phyloP scores from a whole-genome alignment of 169 alveolate genomes.

The Cystoisospora suis region DNA sequence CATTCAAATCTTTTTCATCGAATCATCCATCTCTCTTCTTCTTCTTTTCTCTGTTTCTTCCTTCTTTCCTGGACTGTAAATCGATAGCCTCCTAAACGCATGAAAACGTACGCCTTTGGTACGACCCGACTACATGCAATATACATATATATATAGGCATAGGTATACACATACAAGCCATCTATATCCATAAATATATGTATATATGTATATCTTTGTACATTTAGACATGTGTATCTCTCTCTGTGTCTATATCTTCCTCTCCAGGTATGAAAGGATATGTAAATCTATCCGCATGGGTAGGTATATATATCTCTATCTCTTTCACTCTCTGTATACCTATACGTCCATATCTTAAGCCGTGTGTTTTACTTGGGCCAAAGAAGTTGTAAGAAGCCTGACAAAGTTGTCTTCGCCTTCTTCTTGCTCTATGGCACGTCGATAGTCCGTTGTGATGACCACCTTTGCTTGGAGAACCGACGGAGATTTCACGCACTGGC shows the following conservation, averaged over 20 bases:
- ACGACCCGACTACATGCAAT: too few species aligned
- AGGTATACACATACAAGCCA: not conserved
- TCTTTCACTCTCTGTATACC: not conserved
- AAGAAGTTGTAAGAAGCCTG: constrained; percentile 31
- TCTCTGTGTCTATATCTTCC: not conserved
- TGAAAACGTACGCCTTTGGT: too few species aligned
- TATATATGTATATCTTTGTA: not conserved
- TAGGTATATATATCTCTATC: not conserved
- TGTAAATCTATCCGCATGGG: not conserved
- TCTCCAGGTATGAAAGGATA: not conserved
- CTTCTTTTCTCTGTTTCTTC: too few species aligned
- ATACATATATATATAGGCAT: too few species aligned
- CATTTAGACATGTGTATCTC: not conserved
- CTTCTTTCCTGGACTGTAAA: too few species aligned
- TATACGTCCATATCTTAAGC: not conserved
- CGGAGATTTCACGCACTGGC: constrained; percentile 62
- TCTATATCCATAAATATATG: not conserved
- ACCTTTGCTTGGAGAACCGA: constrained; percentile 43
- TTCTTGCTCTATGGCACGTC: constrained; percentile 28
- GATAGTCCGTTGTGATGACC: constrained; percentile 51
- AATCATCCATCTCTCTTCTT: too few species aligned
- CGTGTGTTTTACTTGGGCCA: constrained; percentile 38
- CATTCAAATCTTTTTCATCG: too few species aligned
- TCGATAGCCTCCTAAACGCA: too few species aligned
- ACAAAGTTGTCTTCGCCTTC: constrained; percentile 40